Base-by-base conservation (phyloP, 495 filamentous ascomycete genomes). In the Aspergillus bridgeri region DNA sequence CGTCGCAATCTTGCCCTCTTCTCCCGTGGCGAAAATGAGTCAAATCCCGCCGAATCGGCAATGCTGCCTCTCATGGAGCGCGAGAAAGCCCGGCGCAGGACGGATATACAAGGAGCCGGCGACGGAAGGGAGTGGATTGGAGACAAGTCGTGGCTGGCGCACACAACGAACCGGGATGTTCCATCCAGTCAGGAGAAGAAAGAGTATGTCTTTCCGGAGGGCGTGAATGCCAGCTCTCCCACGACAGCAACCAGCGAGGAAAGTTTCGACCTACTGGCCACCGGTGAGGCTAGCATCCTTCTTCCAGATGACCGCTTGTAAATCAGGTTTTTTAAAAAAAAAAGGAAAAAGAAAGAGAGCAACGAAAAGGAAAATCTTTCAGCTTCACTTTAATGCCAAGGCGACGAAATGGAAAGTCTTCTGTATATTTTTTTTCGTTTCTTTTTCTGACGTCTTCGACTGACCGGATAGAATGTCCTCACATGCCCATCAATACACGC, bases 1-100 rank as follows among this genome's bases (percentile, higher is more conserved):
- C 77, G 85, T 45, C 80, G 85, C 43, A 81, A 82, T 56, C 71
- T 98, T n/a, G 77, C 92, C 18, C 67, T 78, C 55, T 13, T 13
- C 33, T 43, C 56, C 27, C 58, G 53, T 58, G 59, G 53, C 43
- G 29, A 56, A 60, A 46, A 48, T 54, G 54, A 60, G 18, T 61
- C 56, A 43, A 22, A 11, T n/a, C 46, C 56, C 51, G 54, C 54
- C 19, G 53, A 44, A 42, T 18, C 51, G 44, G 46, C 53, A 15
- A 42, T 45, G 1, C 65, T 82, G 9, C 68, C 76, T 27, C 65
- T 85, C 20, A 70, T 79, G 51, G 81, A 85, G 61, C 68, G 70
- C 24, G 75, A 77, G 61, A 64, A 68, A 55, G 56, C 63, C 61
- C 60, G 65, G 56, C 71, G 66, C 48, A 69, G 50, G 51, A 53